Evolutionary conservation across 2,329 filamentous ascomycete species (phyloP).

Genomic region (Kalaharituber pfeilii): DNA sequence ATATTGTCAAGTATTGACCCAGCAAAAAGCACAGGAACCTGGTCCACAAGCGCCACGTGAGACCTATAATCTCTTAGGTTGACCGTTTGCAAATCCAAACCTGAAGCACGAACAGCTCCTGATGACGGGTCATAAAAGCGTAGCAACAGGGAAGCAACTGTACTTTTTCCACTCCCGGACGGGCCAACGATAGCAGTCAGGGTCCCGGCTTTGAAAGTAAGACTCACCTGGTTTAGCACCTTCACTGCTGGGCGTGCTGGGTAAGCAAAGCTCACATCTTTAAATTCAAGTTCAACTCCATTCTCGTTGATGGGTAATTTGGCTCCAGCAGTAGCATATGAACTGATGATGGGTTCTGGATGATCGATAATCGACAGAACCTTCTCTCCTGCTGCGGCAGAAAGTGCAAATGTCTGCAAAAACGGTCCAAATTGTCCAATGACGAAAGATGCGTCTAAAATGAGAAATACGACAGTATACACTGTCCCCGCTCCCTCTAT

Average conservation of each 20-base stretch:
- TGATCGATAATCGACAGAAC: constrained; percentile 32
- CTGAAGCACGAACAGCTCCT: constrained; percentile 35
- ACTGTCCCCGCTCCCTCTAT: constrained; percentile 34
- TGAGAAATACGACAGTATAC: constrained; percentile 47
- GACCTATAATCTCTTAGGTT: constrained; percentile 35
- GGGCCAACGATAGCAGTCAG: constrained; percentile 42
- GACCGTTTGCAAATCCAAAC: constrained; percentile 32
- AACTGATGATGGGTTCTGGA: constrained; percentile 27
- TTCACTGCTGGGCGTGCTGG: constrained; percentile 23
- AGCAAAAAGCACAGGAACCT: constrained; percentile 52
- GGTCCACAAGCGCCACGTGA: constrained; percentile 46
- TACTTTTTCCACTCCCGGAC: constrained; percentile 42
- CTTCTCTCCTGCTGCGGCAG: constrained; percentile 35
- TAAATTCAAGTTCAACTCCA: constrained; percentile 10
- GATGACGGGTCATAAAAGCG: constrained; percentile 40
- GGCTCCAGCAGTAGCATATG: constrained; percentile 19
- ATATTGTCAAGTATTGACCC: constrained; percentile 40
- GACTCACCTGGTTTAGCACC: constrained; percentile 30
- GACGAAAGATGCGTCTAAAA: constrained; percentile 46
- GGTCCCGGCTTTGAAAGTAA: constrained; percentile 30
- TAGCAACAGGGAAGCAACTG: constrained; percentile 37
- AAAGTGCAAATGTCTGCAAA: constrained; percentile 38
- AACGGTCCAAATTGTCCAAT: constrained; percentile 46
- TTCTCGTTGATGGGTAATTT: background rate
- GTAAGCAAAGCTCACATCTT: constrained; percentile 28